A percentile compares a stretch with the other conserved stretches of the same genome.
Evolutionary conservation across 805 yeast species (phyloP).

Genomic region (Komagataella pseudopastoris): DNA sequence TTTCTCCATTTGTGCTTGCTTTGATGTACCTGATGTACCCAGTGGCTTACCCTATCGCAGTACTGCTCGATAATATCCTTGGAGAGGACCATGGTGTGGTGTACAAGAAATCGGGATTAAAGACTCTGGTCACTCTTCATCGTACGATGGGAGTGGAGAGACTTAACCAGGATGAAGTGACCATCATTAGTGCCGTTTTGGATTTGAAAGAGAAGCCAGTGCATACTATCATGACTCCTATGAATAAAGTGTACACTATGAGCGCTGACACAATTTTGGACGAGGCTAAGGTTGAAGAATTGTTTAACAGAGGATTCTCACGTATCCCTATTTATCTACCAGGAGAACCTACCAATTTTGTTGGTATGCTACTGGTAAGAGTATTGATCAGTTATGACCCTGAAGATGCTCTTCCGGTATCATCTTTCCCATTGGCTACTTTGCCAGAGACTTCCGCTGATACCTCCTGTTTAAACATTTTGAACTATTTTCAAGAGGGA

Average conservation of each 20-base stretch:
- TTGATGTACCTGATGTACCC: constrained; percentile 90
- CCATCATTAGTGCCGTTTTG: constrained; percentile 85
- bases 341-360: constrained; percentile 76
- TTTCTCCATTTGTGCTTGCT: constrained; percentile 74
- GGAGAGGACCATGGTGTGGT: constrained; percentile 97
- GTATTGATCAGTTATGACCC: constrained; percentile 93
- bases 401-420: constrained; percentile 86
- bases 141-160: constrained; percentile 92
- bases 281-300: constrained; percentile 75
- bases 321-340: constrained; percentile 92
- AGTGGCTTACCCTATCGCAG: constrained; percentile 80
- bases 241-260: constrained; percentile 80
- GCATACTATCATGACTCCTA: constrained; percentile 84
- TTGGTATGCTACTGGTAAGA: constrained; percentile 90
- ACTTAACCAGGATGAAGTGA: constrained; percentile 87
- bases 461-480: constrained; percentile 85
- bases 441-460: constrained; percentile 87
- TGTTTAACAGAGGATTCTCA: constrained; percentile 87
- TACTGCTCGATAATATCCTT: constrained; percentile 62
- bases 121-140: constrained; percentile 86
- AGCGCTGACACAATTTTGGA: constrained; percentile 72
- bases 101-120: constrained; percentile 84
- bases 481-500: constrained; percentile 96
- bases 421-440: constrained; percentile 90
- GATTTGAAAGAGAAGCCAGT: constrained; percentile 90